Conservation (phyloP, 192 early-diverging fungal species). For the Funneliformis mosseae region DNA sequence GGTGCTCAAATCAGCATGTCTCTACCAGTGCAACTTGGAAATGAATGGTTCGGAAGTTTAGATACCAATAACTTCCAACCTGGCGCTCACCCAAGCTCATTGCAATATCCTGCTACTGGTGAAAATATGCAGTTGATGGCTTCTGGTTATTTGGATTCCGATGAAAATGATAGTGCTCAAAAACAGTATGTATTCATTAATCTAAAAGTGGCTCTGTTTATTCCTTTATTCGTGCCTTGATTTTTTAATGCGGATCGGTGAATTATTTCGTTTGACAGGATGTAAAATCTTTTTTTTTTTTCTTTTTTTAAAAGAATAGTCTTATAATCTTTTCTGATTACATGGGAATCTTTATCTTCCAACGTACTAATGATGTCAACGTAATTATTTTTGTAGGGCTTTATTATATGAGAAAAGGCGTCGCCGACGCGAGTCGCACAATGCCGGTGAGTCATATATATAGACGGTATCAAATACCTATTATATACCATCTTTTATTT, state of each 20-base stretch:
- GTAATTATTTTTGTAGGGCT: slow-evolving; percentile 16
- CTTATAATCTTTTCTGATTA: background rate
- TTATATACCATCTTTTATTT: background rate
- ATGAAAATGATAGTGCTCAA: background rate
- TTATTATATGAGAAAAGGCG: slow-evolving; percentile 77
- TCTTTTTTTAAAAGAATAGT: background rate
- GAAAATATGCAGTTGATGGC: background rate
- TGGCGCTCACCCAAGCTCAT: background rate
- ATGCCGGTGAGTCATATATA: slow-evolving; percentile 60
- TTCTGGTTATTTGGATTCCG: background rate
- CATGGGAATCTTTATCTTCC: background rate
- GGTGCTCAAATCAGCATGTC: slow-evolving; percentile 3
- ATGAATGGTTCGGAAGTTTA: background rate
- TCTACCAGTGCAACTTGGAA: background rate
- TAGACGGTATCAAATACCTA: background rate
- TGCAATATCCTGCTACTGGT: background rate
- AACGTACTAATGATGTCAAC: background rate
- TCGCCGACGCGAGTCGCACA: slow-evolving; percentile 93
- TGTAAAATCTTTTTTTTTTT: background rate
- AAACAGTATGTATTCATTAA: slow-evolving; percentile 29
- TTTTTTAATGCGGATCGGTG: background rate
- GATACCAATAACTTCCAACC: background rate
- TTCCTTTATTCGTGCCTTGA: background rate
- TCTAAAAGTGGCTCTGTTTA: background rate
- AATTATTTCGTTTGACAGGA: background rate